Evolutionary conservation across 352 stramenopile genomes (phyloP), one percentile per base, ranked within the genome.

Genomic region (Phytopythium vexans): DNA sequence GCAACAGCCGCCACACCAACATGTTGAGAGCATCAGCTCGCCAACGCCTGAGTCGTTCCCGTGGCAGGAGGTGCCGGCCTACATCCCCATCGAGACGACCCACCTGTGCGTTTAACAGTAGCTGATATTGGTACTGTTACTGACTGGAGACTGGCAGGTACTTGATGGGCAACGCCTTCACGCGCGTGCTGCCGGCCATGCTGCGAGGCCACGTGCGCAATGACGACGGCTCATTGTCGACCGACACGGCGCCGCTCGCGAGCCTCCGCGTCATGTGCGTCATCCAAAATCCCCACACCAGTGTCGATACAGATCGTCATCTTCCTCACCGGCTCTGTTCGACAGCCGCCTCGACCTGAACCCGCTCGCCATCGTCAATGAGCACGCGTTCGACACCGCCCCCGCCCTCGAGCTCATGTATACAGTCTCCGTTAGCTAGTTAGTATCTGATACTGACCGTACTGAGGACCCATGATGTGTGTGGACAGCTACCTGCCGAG

Each of bases 291-390:
- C 38, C 16, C 59, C 38, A 21, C 44, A 27, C 27, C 45, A 57
- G 31, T 34, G 6, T n/a, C 48, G 43, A 21, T 27, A 11, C 10
- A 8, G 8, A 43, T 54, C 6, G 14, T 45, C 27, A 9, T 40
- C 41, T 49, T 9, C 48, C 39, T 11, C n/a, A 32, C 53, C 41
- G 59, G 41, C 58, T 14, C 52, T 36, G 31, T 31, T 36, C 41
- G n/a, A 49, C 9, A 92, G 82, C 41, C 82, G 72, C 14, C 55
- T 92, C 31, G 78, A 93, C 49, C 74, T 91, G 44, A 91, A 93
- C 38, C 80, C 80, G 1, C 69, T 93, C 40, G 14, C 46, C 11
- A 64, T 89, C 52, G 76, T 93, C n/a, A 82, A 88, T 46, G 82
- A 91, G 64, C 80, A 90, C 55, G 72, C 80, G 10, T 91, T 91